Evolutionary conservation across 306 rosid species (phyloP), one percentile per base, ranked within the genome.

Genomic region (Mimosa pudica): DNA sequence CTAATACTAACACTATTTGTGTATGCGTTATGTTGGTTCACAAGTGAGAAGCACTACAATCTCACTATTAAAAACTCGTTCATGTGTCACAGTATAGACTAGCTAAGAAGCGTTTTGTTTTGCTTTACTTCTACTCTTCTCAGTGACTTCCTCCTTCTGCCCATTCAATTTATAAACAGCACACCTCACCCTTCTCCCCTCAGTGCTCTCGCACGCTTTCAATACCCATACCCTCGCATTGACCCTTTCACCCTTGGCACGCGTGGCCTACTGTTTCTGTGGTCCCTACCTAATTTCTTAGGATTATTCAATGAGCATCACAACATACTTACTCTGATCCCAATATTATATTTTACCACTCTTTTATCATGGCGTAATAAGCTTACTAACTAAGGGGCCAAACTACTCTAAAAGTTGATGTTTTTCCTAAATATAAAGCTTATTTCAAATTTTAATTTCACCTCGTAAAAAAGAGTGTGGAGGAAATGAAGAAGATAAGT

Each of bases 251-350:
- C 67, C 61, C 57, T 85, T 57, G 82, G 83, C 93, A 89, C 89
- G 93, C 93, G 89, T 81, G 87, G 89, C 79, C 86, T 86, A 86
- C 89, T 75, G 65, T 67, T 70, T 70, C 67, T 65, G 85, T 60
- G 67, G 84, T 75, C 70, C 85, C 82, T 7, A 10, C 75, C 76
- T 46, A 70, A 33, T 57, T 55, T 55, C 54, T 55, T 81, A 60
- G 57, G 44, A 30, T 36, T 74, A 17, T 67, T 67, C 32, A 36
- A 36, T 14, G 6, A 16, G 20, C 58, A 16, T 52, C 13, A 12
- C 13, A 13, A 13, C 12, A 11, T 3, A 5, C 11, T 49, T 49
- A 38, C 42, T 38, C 5, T 12, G 11, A 49, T 49, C 55, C 55
- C 55, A 49, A 49, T 49, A 49, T 49, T 49, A 10, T 49, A 11